Conservation (phyloP, 2,329 filamentous ascomycete species). For the Drechmeria coniospora region DNA sequence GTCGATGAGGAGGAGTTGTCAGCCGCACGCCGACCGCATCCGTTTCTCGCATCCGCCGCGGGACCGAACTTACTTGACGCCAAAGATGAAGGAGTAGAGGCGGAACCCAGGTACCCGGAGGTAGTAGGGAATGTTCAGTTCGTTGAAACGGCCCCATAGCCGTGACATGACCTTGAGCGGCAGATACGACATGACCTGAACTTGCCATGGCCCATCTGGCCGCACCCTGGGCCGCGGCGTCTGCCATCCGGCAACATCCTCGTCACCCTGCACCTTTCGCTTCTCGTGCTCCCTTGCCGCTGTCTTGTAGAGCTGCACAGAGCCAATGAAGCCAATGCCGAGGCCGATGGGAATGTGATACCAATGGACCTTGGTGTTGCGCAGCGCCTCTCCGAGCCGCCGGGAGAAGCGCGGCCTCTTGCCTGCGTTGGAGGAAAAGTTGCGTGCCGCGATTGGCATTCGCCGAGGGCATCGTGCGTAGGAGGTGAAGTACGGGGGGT, state of each 20-base stretch:
- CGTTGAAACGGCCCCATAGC: conserved; percentile 84
- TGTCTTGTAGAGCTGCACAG: conserved; percentile 72
- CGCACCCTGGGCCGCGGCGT: conserved; percentile 48
- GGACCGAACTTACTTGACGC: conserved; percentile 46
- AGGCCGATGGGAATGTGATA: conserved; percentile 79
- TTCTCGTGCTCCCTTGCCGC: conserved; percentile 39
- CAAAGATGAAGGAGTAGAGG: conserved; percentile 79
- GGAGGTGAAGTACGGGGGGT: conserved; percentile 2
- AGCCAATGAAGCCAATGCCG: conserved; percentile 70
- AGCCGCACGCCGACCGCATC: background rate
- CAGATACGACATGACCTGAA: conserved; percentile 85
- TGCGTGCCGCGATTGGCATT: conserved; percentile 11
- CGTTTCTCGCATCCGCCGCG: too few relatives aligned
- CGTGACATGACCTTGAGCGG: conserved; percentile 82
- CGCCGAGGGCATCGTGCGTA: conserved; percentile 10
- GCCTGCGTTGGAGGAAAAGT: conserved; percentile 21
- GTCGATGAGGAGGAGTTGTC: background rate
- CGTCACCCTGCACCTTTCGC: conserved; percentile 26
- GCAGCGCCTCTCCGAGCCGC: conserved; percentile 32
- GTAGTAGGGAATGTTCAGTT: conserved; percentile 75
- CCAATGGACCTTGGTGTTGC: conserved; percentile 56
- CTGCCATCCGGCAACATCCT: conserved; percentile 22
- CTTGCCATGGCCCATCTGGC: conserved; percentile 81
- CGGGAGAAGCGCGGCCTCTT: conserved; percentile 35
- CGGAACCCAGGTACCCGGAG: conserved; percentile 81